Evolutionary conservation across 352 stramenopile species (phyloP), one percentile per base, ranked within the genome.

Genomic region (Pythium phragmitis): DNA sequence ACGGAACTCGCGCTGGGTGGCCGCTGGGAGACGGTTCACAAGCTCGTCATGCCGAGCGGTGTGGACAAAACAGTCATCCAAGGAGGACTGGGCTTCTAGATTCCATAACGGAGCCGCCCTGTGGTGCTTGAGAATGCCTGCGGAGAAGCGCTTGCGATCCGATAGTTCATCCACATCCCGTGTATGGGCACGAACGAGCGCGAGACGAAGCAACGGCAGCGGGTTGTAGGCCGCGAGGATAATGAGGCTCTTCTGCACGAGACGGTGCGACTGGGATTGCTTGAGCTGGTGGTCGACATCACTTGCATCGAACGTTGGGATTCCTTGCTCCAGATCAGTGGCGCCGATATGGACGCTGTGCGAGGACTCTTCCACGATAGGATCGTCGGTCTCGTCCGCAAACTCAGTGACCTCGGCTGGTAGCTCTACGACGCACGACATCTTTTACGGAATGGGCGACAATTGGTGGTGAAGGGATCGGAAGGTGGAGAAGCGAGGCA

Each of bases 1-100:
- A 0, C 66, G 69, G 36, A 76, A 76, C 14, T 61, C 65, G 26
- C 42, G 36, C 43, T 73, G 60, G 42, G 70, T 60, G 7, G 57
- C 16, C 4, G 33, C 0, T 0, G 57, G 2, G 4, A 71, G 34
- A 11, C 67, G 51, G 21, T 39, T 41, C 17, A 73, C 54, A 11
- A 71, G 16, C 2, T 66, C 12, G 1, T 65, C 63, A 14, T 21
- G 36, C 4, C 53, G 30, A 2, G 16, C 23, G 4, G 37, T 16
- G 9, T 33, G 26, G 4, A 11, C 1, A 2, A 12, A 17, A n/a
- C 2, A 7, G 37, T 14, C 21, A 30, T 59, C 54, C 37, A 37
- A 26, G 21, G 16, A 41, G 30, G 28, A 19, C 43, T 51, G 63
- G 2, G 14, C 19, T 39, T 63, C 57, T 1, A 56, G 14, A 49